A percentile compares a stretch with the other conserved stretches of the same genome.
Evolutionary conservation across 176 grass and related monocot species (phyloP).

Genomic region (Canna indica): DNA sequence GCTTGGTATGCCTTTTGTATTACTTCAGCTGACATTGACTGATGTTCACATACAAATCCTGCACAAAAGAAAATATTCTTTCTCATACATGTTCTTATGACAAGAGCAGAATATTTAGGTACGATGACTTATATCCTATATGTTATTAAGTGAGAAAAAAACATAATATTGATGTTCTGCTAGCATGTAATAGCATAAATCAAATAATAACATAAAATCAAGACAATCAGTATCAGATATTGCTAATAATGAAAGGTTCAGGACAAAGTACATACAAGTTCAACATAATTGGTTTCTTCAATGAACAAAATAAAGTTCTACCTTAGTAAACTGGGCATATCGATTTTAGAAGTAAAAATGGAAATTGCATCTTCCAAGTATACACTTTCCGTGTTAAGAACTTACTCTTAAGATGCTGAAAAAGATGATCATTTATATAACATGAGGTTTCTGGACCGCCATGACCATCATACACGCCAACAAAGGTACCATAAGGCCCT

Average conservation of each 20-base stretch:
- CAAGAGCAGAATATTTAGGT: neutral
- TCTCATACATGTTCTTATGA: neutral
- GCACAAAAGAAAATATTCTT: neutral
- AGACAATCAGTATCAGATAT: neutral
- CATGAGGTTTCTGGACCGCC: constrained; percentile 17
- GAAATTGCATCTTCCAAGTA: neutral
- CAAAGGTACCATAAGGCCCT: constrained; percentile 14
- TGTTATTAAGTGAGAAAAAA: neutral
- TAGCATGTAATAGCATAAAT: neutral
- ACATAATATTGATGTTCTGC: neutral
- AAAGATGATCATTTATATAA: constrained; percentile 18
- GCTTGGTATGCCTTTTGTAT: constrained; percentile 18
- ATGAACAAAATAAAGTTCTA: neutral
- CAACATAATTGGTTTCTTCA: neutral
- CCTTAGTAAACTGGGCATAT: neutral
- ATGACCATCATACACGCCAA: constrained; percentile 21
- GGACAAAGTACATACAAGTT: neutral
- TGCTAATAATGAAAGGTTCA: neutral
- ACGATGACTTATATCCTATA: neutral
- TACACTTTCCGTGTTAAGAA: neutral
- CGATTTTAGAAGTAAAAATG: neutral
- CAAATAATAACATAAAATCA: neutral
- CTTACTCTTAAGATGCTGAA: constrained; percentile 21
- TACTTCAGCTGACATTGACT: constrained; percentile 19
- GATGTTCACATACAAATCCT: constrained; percentile 17